phyloP scores from a whole-genome alignment of 2,329 filamentous ascomycete species.

The Colletotrichum sp. region DNA sequence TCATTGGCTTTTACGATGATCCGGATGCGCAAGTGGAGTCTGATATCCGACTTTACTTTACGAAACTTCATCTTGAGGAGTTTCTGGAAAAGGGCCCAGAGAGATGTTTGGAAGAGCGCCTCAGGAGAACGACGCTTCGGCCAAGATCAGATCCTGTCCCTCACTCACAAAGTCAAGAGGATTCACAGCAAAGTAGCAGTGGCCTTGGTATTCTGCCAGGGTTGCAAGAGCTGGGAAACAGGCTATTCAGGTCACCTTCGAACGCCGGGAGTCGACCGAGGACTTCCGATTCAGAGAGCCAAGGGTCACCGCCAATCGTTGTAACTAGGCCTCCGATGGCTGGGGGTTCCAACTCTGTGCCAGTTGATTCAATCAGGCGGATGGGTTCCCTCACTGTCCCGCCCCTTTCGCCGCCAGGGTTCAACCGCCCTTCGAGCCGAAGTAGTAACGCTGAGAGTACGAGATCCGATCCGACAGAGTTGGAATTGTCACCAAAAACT shows the following conservation, averaged over 20 bases:
- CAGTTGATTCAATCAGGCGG: not conserved
- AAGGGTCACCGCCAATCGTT: slow-evolving; percentile 40
- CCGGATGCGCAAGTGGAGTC: slow-evolving; percentile 38
- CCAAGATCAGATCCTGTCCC: not conserved
- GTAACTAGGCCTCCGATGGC: slow-evolving; percentile 34
- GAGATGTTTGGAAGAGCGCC: slow-evolving; percentile 56
- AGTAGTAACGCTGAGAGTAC: slow-evolving; percentile 30
- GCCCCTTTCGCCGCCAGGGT: slow-evolving; percentile 29
- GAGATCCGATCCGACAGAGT: slow-evolving; percentile 34
- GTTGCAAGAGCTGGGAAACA: slow-evolving; percentile 2
- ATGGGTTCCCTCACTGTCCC: slow-evolving; percentile 38
- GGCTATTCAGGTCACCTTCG: not conserved
- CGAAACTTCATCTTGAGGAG: slow-evolving; percentile 54
- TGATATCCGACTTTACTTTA: slow-evolving; percentile 56
- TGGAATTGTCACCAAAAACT: slow-evolving; percentile 27
- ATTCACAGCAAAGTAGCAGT: not conserved
- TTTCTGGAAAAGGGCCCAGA: slow-evolving; percentile 63
- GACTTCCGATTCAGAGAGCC: slow-evolving; percentile 11
- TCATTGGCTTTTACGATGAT: slow-evolving; percentile 67
- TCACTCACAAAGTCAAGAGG: not conserved
- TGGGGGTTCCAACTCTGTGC: slow-evolving; percentile 16
- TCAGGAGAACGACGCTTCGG: slow-evolving; percentile 38
- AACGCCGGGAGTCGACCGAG: slow-evolving; percentile 17
- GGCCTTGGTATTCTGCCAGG: not conserved
- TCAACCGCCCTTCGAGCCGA: slow-evolving; percentile 32